A percentile compares a stretch with the other conserved stretches of the same genome.
phyloP scores from a whole-genome alignment of 306 rosid genomes.

The Dryas drummondii region DNA sequence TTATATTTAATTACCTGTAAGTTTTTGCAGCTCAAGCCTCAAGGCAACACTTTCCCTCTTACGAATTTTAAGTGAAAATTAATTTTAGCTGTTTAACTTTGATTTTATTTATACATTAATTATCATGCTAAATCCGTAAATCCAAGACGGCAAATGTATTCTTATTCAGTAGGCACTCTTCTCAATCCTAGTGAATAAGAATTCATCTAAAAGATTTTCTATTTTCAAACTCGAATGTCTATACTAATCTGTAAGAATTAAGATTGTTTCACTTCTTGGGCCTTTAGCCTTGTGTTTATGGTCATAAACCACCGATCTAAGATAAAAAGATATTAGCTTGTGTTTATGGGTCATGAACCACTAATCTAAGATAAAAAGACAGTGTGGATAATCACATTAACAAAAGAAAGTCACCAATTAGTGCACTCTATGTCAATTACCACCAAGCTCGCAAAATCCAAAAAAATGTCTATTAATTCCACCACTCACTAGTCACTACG shows the following conservation, averaged over 20 bases:
- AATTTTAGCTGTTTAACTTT: background rate
- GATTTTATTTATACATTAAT: too few species aligned
- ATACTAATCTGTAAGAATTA: too few species aligned
- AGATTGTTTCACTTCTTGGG: too few species aligned
- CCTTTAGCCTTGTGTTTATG: too few species aligned
- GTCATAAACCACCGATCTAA: too few species aligned
- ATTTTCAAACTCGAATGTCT: too few species aligned
- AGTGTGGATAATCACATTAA: slow-evolving; percentile 1
- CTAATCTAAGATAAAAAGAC: background rate
- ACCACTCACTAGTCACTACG: background rate
- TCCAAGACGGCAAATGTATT: too few species aligned
- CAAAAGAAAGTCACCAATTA: background rate
- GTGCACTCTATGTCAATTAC: slow-evolving; percentile 6
- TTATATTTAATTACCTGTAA: background rate
- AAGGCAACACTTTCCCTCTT: background rate
- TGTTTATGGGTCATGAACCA: too few species aligned
- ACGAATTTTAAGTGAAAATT: background rate
- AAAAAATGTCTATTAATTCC: background rate
- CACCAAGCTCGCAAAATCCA: background rate
- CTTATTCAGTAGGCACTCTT: too few species aligned
- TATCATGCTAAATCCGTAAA: too few species aligned
- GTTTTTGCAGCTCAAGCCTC: background rate
- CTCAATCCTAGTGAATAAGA: too few species aligned
- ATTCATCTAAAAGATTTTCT: too few species aligned
- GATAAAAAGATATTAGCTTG: background rate